phyloP scores from a whole-genome alignment of 306 rosid species.

The Medicago lupulina region DNA sequence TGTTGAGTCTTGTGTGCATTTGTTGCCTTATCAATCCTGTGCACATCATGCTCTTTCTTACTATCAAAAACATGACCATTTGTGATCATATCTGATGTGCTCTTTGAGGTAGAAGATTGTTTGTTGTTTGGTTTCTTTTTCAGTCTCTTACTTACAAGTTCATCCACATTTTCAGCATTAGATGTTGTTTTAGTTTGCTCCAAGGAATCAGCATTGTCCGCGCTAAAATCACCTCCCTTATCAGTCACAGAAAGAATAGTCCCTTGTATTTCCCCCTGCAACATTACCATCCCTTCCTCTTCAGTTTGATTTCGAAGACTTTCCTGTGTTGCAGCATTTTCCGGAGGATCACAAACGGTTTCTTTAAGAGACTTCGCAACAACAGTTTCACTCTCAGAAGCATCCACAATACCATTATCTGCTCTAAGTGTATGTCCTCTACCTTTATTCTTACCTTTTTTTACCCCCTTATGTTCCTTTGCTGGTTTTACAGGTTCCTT shows the following conservation, averaged over 20 bases:
- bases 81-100: conserved; percentile 41
- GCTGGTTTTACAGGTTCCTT: conserved; percentile 40
- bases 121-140: conserved; percentile 59
- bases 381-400: conserved; percentile 41
- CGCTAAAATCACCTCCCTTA: conserved; percentile 37
- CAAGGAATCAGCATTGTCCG: conserved; percentile 41
- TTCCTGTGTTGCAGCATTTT: conserved; percentile 45
- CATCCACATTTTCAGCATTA: conserved; percentile 48
- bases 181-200: conserved; percentile 48
- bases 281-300: conserved; percentile 42
- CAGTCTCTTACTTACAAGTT: conserved; percentile 44
- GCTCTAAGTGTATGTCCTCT: conserved; percentile 32
- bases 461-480: conserved; percentile 51
- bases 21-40: conserved; percentile 43
- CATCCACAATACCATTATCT: conserved; percentile 39
- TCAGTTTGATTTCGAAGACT: conserved; percentile 48
- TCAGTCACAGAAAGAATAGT: conserved; percentile 26
- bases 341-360: conserved; percentile 42
- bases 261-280: conserved; percentile 43
- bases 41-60: conserved; percentile 35
- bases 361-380: conserved; percentile 44
- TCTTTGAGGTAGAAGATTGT: conserved; percentile 44
- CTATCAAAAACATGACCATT: conserved; percentile 45
- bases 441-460: conserved; percentile 46
- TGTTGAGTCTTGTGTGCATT: conserved; percentile 46